Percentiles rank a stretch among this genome's conserved stretches.
phyloP scores from a whole-genome alignment of 495 filamentous ascomycete genomes.

The Hyphodiscus hymeniophilus region DNA sequence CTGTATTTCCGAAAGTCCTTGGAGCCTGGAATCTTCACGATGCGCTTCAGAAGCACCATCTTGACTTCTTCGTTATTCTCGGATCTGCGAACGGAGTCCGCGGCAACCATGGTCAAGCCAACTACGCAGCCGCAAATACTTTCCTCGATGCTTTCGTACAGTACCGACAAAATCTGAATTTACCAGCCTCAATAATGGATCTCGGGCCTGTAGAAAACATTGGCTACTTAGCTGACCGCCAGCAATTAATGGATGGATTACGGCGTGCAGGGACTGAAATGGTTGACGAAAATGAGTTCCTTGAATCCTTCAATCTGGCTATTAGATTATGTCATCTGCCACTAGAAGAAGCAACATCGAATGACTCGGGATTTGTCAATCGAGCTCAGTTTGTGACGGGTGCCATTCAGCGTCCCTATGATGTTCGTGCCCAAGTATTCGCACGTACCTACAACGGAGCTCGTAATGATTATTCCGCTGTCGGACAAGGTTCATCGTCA shows the following conservation, averaged over 20 bases:
- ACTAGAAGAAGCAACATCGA: not conserved
- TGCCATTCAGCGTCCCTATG: not conserved
- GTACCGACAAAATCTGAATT: conserved; percentile 34
- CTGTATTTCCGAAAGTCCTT: conserved; percentile 44
- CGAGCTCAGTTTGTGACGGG: not conserved
- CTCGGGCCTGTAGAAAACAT: conserved; percentile 20
- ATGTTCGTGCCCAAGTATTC: not conserved
- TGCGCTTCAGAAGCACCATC: conserved; percentile 12
- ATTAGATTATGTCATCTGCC: conserved; percentile 4
- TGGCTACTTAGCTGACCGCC: not conserved
- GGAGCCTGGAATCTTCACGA: conserved; percentile 50
- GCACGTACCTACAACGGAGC: not conserved
- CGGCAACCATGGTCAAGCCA: conserved; percentile 50
- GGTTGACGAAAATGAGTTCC: conserved; percentile 6
- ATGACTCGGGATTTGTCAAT: not conserved
- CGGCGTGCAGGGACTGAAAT: conserved; percentile 2
- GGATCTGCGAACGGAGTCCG: conserved; percentile 50
- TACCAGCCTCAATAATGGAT: conserved; percentile 40
- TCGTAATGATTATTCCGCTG: not conserved
- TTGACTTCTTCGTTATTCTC: conserved; percentile 61
- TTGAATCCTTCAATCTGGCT: conserved; percentile 10
- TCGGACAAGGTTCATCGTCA: not conserved
- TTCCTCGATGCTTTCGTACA: conserved; percentile 48
- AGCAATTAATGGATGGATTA: not conserved
- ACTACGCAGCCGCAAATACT: conserved; percentile 55